Percentiles rank a stretch among this genome's conserved stretches.
phyloP scores from a whole-genome alignment of 768 basidiomycete genomes.

The Hebeloma cylindrosporum region DNA sequence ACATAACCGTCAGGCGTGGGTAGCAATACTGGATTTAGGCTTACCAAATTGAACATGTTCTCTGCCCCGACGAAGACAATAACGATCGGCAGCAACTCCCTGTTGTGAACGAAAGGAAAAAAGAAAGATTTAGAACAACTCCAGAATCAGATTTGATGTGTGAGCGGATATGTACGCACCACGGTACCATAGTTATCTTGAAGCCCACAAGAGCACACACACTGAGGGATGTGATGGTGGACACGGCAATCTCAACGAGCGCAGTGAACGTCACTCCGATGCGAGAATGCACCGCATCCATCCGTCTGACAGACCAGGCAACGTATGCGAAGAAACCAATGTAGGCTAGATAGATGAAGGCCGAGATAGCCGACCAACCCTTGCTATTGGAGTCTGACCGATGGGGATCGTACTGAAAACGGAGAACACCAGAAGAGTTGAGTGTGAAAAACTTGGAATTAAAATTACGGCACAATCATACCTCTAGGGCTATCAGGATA shows the following conservation, averaged over 20 bases:
- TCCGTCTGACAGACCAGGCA: slow-evolving; percentile 68
- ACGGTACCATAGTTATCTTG: slow-evolving; percentile 86
- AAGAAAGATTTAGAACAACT: background rate
- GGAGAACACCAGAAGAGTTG: slow-evolving; percentile 8
- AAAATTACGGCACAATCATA: slow-evolving; percentile 29
- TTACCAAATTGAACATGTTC: slow-evolving; percentile 93
- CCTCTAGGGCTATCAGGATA: slow-evolving; percentile 48
- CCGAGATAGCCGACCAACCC: slow-evolving; percentile 61
- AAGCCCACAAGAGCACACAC: slow-evolving; percentile 90
- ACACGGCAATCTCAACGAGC: slow-evolving; percentile 85
- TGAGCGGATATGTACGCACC: slow-evolving; percentile 45
- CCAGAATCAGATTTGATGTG: slow-evolving; percentile 3
- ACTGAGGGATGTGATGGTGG: slow-evolving; percentile 91
- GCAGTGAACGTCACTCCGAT: slow-evolving; percentile 93
- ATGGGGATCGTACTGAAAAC: slow-evolving; percentile 52
- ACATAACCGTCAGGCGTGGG: slow-evolving; percentile 9
- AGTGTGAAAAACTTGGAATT: slow-evolving; percentile 1
- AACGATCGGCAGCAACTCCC: slow-evolving; percentile 89
- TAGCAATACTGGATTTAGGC: slow-evolving; percentile 23
- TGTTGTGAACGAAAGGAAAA: slow-evolving; percentile 25
- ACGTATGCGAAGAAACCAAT: slow-evolving; percentile 74
- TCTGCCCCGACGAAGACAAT: slow-evolving; percentile 95
- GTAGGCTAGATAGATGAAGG: slow-evolving; percentile 77
- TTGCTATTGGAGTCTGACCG: slow-evolving; percentile 42
- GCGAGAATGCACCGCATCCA: slow-evolving; percentile 86